phyloP scores from a whole-genome alignment of 177 flowering plant genomes.

The Vitis hybrid region DNA sequence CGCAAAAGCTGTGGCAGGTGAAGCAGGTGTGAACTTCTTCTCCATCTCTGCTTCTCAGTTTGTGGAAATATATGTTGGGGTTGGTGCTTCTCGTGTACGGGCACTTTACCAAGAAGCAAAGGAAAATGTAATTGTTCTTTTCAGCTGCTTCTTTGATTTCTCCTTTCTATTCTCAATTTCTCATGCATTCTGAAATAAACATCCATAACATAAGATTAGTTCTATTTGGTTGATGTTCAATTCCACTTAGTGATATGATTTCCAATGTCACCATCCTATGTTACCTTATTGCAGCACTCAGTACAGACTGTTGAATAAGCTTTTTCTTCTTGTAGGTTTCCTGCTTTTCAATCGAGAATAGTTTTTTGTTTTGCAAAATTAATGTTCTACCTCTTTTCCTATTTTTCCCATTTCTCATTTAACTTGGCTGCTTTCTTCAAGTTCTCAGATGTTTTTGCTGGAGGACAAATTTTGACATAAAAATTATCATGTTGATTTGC shows the following conservation, averaged over 20 bases:
- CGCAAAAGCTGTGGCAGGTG: conserved; percentile 98
- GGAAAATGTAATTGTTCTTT: conserved; percentile 61
- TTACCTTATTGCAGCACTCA: no score
- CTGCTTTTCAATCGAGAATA: not conserved
- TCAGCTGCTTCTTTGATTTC: conserved; percentile 5
- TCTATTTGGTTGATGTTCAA: not conserved
- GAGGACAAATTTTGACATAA: conserved; percentile 3
- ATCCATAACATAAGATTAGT: not conserved
- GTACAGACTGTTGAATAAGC: no score
- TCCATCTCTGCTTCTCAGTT: conserved; percentile 98
- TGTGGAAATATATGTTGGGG: conserved; percentile 98
- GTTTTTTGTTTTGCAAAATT: not conserved
- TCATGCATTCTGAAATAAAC: no score
- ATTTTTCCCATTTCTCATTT: no score
- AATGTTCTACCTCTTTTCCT: no score
- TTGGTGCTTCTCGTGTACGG: conserved; percentile 98
- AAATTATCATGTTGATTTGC: conserved; percentile 12
- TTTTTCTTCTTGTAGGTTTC: not conserved
- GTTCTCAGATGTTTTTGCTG: not conserved
- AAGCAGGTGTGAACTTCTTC: conserved; percentile 98
- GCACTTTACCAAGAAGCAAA: conserved; percentile 92
- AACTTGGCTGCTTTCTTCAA: no score
- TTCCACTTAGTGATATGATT: no score
- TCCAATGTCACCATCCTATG: no score
- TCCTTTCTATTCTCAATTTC: not conserved